phyloP scores from a whole-genome alignment of 2,329 filamentous ascomycete species.

The Trichoderma citrinoviride region DNA sequence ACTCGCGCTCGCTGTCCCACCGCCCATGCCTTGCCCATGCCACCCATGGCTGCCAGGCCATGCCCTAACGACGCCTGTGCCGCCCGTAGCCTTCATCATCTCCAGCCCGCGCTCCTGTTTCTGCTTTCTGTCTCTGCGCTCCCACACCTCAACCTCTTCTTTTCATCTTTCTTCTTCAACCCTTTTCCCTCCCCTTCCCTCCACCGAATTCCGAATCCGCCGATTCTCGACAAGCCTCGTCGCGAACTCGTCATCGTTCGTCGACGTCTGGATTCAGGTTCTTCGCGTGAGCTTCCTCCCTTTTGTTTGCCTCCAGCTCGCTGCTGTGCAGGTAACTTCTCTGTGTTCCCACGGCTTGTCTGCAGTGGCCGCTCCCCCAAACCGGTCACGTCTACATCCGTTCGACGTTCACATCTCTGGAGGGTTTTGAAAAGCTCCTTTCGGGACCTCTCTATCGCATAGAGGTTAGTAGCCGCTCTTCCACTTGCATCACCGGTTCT shows the following conservation, averaged over 20 bases:
- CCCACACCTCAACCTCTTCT: slow-evolving; percentile 20
- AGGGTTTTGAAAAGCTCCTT: slow-evolving; percentile 12
- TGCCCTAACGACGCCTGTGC: slow-evolving; percentile 19
- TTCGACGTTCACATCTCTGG: slow-evolving; percentile 19
- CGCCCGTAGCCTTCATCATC: slow-evolving; percentile 21
- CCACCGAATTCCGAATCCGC: slow-evolving; percentile 39
- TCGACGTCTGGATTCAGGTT: slow-evolving; percentile 29
- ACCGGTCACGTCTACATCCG: slow-evolving; percentile 20
- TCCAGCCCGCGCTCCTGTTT: slow-evolving; percentile 8
- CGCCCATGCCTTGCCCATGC: slow-evolving; percentile 1
- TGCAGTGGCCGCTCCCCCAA: slow-evolving; percentile 17
- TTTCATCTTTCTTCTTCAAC: slow-evolving; percentile 22
- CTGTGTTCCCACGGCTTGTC: slow-evolving; percentile 22
- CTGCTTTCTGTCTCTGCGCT: slow-evolving; percentile 4
- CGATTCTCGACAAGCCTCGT: slow-evolving; percentile 37
- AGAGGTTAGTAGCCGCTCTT: slow-evolving; percentile 20
- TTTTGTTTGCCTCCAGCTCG: slow-evolving; percentile 32
- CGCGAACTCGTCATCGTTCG: slow-evolving; percentile 32
- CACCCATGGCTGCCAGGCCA: too few relatives aligned
- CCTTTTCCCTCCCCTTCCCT: slow-evolving; percentile 24
- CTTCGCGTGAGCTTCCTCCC: slow-evolving; percentile 33
- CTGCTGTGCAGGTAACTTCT: slow-evolving; percentile 30
- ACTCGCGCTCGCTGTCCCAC: slow-evolving; percentile 3
- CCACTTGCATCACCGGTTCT: neutral
- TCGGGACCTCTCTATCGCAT: slow-evolving; percentile 13